Evolutionary conservation across 257 asterid genomes (phyloP).

Genomic region (Paulownia fortunei): DNA sequence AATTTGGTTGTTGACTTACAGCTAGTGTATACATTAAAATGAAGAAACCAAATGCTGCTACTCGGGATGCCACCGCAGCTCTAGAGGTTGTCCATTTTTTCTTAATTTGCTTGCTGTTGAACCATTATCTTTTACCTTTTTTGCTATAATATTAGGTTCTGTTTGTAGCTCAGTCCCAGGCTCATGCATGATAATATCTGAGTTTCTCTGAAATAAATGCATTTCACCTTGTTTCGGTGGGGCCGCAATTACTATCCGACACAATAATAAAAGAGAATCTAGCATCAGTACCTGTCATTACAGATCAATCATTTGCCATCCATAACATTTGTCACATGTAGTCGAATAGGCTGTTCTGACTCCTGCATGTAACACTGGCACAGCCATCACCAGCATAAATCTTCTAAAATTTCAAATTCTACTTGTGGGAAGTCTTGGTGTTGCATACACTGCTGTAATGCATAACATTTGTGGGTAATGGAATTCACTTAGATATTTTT

Average conservation of each 20-base stretch:
- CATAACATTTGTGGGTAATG: not conserved
- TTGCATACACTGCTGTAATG: not conserved
- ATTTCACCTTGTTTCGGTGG: not conserved
- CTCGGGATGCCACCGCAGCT: slow-evolving; percentile 94
- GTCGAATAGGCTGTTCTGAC: not conserved
- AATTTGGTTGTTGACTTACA: slow-evolving; percentile 39
- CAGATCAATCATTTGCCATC: not conserved
- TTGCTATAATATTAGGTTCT: not conserved
- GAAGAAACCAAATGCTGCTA: slow-evolving; percentile 99
- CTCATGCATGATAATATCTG: not conserved
- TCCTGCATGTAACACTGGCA: not conserved
- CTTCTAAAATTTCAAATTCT: not conserved
- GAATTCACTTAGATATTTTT: slow-evolving; percentile 19
- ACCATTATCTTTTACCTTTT: not conserved
- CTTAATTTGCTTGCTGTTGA: not conserved
- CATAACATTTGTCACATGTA: not conserved
- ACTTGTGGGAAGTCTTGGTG: not conserved
- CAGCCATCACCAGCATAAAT: not conserved
- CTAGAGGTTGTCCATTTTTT: slow-evolving; percentile 63
- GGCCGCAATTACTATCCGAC: not conserved
- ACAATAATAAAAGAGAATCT: not conserved
- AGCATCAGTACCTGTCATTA: not conserved
- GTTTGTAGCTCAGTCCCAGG: not conserved
- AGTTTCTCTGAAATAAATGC: not conserved
- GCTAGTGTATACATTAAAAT: slow-evolving; percentile 87